Base-by-base conservation (phyloP, 345 rosid genomes). In the Eucalyptus microcorys region DNA sequence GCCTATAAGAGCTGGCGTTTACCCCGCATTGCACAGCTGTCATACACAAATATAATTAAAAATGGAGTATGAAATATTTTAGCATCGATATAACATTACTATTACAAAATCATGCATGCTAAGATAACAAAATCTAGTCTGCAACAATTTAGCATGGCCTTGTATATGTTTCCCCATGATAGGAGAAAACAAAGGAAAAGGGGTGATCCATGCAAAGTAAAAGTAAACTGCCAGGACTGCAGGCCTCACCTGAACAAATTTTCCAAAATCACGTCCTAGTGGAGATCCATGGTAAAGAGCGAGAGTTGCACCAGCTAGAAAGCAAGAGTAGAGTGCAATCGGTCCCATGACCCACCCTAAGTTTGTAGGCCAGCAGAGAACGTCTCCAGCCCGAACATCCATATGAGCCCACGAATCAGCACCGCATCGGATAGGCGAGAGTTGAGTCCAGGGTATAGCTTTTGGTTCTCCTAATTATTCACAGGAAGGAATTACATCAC, bases 311-410 rank as follows among this genome's bases (percentile, higher is more conserved):
- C 99, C 98, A 43, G n/a, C 92, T 66, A 97, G 86, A 89, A 97
- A 95, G 93, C 94, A 91, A 17, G 96, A 92, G 90, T 95, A 95
- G 14, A 96, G 91, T 85, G 93, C 26, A 91, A 94, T 91, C 10
- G 99, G 97, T 86, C 99, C 99, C 97, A 96, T 93, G 66, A 96
- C 99, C 99, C 99, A 96, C 81, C 98, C 99, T 88, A 97, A 92
- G 92, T 96, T 97, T 89, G 99, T 97, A 12, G 99, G 98, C 98
- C 98, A 97, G 93, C 98, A 97, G 92, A 91, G 91, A 90, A 91
- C 91, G 37, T 94, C 93, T 64, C 97, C 98, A 57, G 90, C 94
- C 91, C 87, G 91, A 57, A 94, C 49, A 93, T 96, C 94, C 88
- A 89, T 12, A 86, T 97, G 95, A 88, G 94, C 95, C 98, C 97